Conservation (phyloP, 257 asterid species). For the Solanum sitiens region DNA sequence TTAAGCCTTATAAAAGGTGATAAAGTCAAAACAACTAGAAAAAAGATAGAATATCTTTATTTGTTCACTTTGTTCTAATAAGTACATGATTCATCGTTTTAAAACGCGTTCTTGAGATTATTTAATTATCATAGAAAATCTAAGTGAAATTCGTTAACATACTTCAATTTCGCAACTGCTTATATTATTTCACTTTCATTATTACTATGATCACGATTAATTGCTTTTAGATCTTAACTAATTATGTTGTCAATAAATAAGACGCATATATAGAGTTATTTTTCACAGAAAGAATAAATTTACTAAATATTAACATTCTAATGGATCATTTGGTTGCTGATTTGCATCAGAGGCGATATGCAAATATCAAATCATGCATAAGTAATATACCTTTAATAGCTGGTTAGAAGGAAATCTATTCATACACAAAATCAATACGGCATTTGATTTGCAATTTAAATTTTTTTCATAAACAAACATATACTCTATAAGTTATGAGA, state of each 20-base stretch:
- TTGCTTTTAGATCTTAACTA: neutral
- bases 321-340: neutral
- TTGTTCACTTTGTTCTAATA: neutral
- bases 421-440: neutral
- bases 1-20: neutral
- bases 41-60: no score
- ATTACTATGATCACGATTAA: neutral
- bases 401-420: neutral
- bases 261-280: neutral
- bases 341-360: neutral
- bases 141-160: neutral
- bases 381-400: neutral
- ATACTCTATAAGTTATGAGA: neutral
- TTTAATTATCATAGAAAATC: neutral
- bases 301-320: no score
- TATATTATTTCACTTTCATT: neutral
- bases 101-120: neutral
- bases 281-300: no score
- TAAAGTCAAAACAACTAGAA: no score
- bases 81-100: no score
- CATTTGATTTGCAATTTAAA: neutral
- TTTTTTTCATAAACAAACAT: neutral
- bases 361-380: neutral
- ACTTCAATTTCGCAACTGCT: neutral
- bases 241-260: neutral